Percentiles rank a stretch among this genome's conserved stretches.
phyloP scores from a whole-genome alignment of 306 rosid genomes.

The Ammopiptanthus mongolicus region DNA sequence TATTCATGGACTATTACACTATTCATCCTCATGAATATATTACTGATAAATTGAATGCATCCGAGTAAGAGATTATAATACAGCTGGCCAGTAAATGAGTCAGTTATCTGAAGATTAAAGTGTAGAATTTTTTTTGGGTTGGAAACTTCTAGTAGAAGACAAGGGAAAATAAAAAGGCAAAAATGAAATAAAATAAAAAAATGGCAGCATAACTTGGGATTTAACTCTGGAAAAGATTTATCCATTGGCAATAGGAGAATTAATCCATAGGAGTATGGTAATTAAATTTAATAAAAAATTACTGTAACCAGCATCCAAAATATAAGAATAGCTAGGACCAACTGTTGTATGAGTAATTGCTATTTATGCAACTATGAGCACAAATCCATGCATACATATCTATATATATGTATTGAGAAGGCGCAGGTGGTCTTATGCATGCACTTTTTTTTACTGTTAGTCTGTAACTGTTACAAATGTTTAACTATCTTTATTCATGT shows the following conservation, averaged over 20 bases:
- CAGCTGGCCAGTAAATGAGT: too few species aligned
- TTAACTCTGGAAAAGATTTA: background rate
- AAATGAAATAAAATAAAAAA: background rate
- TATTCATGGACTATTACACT: background rate
- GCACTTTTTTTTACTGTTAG: background rate
- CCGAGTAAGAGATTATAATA: too few species aligned
- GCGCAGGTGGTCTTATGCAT: too few species aligned
- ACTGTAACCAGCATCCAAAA: background rate
- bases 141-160: background rate
- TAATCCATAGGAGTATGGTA: background rate
- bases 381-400: background rate
- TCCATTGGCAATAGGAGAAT: background rate
- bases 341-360: background rate
- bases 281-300: background rate
- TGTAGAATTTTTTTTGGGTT: too few species aligned
- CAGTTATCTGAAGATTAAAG: too few species aligned
- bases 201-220: background rate
- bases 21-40: background rate
- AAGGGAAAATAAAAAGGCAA: background rate
- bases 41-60: background rate
- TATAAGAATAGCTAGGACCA: background rate
- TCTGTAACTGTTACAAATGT: background rate
- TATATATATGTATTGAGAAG: too few species aligned
- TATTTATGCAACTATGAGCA: background rate
- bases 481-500: background rate